Evolutionary conservation across 1,139 yeast species (phyloP).

Genomic region (Blastobotrys persicus): DNA sequence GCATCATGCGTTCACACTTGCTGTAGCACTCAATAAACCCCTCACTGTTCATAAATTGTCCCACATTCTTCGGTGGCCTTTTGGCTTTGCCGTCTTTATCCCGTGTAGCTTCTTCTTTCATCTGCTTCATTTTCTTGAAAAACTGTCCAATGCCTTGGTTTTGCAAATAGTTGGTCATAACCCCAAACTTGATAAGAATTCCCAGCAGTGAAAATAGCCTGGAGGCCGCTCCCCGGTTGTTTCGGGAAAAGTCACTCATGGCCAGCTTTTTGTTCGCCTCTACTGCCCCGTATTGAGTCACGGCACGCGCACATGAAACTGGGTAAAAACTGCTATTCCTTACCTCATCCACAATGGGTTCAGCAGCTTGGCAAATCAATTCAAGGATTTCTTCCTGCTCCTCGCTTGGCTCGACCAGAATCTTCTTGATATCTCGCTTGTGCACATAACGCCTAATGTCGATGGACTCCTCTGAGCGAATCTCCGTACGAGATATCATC

Average conservation of each 20-base stretch:
- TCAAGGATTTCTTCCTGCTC: conserved; percentile 55
- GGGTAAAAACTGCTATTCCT: conserved; percentile 47
- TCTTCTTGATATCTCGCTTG: conserved; percentile 58
- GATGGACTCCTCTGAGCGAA: conserved; percentile 78
- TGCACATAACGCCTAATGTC: conserved; percentile 83
- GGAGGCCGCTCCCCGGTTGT: conserved; percentile 8
- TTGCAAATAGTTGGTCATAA: conserved; percentile 49
- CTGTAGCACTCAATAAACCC: conserved; percentile 47
- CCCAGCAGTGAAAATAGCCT: conserved; percentile 38
- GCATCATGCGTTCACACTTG: conserved; percentile 47
- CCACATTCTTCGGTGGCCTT: conserved; percentile 31
- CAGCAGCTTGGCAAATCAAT: conserved; percentile 56
- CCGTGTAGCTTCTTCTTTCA: conserved; percentile 18
- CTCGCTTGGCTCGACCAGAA: conserved; percentile 51
- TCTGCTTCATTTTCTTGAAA: conserved; percentile 44
- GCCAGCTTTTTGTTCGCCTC: conserved; percentile 55
- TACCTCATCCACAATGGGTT: conserved; percentile 64
- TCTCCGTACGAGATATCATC: conserved; percentile 71
- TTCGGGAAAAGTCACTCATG: conserved; percentile 19
- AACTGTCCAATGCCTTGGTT: conserved; percentile 83
- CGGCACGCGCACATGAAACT: conserved; percentile 57
- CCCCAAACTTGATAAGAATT: conserved; percentile 71
- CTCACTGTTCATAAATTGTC: conserved; percentile 50
- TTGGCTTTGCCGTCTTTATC: conserved; percentile 22
- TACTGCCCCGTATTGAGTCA: conserved; percentile 71